Percentiles rank a stretch among this genome's conserved stretches.
Evolutionary conservation across 108 stramenopile species (phyloP).

Genomic region (Cyclostephanos tholiformis): DNA sequence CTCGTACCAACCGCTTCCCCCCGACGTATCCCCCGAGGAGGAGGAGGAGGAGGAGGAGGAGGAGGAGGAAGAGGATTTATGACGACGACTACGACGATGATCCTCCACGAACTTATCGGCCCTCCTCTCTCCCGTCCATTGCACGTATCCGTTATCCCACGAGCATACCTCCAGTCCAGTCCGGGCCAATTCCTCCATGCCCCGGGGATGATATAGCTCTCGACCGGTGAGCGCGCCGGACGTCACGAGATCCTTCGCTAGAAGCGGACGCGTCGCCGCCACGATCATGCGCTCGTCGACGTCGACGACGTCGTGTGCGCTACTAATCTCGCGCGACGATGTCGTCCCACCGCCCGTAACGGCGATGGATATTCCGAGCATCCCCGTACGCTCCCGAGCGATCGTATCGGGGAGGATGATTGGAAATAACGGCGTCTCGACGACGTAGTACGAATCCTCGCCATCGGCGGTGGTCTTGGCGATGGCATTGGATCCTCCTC

Average conservation of each 20-base stretch:
- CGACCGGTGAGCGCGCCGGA: slow-evolving; percentile 62
- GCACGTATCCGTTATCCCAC: slow-evolving; percentile 45
- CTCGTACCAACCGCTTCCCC: slow-evolving; percentile 7
- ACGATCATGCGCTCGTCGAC: slow-evolving; percentile 13
- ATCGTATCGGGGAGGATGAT: slow-evolving; percentile 37
- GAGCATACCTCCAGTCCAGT: slow-evolving; percentile 59
- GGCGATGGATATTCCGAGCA: slow-evolving; percentile 38
- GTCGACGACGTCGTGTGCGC: background rate
- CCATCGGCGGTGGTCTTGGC: background rate
- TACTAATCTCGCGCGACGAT: too few relatives aligned
- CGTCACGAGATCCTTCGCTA: slow-evolving; percentile 50
- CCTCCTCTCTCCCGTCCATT: slow-evolving; percentile 64
- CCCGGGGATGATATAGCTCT: slow-evolving; percentile 64
- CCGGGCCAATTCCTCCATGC: slow-evolving; percentile 51
- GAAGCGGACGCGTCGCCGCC: slow-evolving; percentile 55
- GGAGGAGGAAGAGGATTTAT: too few relatives aligned
- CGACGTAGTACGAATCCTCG: background rate
- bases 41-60: slow-evolving; percentile 16
- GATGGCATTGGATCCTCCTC: background rate
- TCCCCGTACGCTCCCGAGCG: background rate
- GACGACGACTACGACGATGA: slow-evolving; percentile 17
- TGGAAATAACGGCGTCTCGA: slow-evolving; percentile 50
- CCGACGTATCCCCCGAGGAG: background rate
- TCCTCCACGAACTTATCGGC: slow-evolving; percentile 45
- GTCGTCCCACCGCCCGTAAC: background rate